phyloP scores from a whole-genome alignment of 1,139 yeast species.

The Candida neerlandica region DNA sequence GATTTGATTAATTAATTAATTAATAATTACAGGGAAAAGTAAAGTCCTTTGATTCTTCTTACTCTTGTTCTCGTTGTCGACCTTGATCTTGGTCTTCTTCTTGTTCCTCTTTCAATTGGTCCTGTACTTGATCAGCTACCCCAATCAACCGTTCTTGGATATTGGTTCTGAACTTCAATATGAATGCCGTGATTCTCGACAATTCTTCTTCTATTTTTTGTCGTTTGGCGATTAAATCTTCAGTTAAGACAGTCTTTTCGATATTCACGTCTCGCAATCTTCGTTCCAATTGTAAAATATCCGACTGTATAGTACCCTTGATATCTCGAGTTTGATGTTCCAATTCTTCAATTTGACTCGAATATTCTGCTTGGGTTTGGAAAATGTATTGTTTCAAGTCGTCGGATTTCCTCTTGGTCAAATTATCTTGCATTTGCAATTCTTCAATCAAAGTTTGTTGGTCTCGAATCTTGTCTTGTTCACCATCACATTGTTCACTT shows the following conservation, averaged over 20 bases:
- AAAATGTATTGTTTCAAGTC: constrained; percentile 60
- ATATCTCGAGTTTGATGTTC: constrained; percentile 62
- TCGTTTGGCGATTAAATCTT: constrained; percentile 50
- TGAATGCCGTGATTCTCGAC: constrained; percentile 57
- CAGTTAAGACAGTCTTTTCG: constrained; percentile 55
- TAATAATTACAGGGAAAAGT: not conserved
- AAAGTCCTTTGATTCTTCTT: not conserved
- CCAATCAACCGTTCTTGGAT: constrained; percentile 63
- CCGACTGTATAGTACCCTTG: constrained; percentile 56
- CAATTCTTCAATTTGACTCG: constrained; percentile 66
- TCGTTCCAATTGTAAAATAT: constrained; percentile 57
- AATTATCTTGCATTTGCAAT: constrained; percentile 57
- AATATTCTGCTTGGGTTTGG: constrained; percentile 54
- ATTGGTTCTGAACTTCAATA: constrained; percentile 64
- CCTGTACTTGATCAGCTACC: constrained; percentile 43
- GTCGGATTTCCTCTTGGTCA: constrained; percentile 57
- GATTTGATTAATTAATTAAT: not conserved
- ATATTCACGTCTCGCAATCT: constrained; percentile 56
- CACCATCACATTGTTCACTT: constrained; percentile 8
- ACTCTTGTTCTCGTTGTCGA: not conserved
- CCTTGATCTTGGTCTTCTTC: constrained; percentile 1
- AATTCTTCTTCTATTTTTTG: constrained; percentile 55
- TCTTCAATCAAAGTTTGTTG: constrained; percentile 28
- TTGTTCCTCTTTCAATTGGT: constrained; percentile 13
- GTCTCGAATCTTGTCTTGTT: constrained; percentile 8